These are phyloP conservation scores for Harringtonia aguacate DNA, from an alignment of 2,329 filamentous ascomycete genomes.

Conservation along the genomic window DNA sequence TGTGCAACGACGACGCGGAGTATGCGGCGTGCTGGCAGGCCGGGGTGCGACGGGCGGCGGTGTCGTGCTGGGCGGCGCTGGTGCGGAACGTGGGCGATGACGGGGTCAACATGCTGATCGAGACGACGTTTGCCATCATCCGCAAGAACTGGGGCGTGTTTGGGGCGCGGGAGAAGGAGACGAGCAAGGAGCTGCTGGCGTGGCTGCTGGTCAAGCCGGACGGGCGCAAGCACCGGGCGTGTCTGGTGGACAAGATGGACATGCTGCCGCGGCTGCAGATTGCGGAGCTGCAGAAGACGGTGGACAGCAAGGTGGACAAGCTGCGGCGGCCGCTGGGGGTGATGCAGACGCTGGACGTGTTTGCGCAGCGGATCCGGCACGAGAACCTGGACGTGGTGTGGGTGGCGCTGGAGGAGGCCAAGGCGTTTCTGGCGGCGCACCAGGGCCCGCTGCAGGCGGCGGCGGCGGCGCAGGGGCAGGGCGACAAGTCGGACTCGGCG, in stretches of 20 bases:
- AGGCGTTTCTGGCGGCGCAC: constrained; percentile 58
- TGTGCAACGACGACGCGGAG: constrained; percentile 49
- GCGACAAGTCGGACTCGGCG: constrained; percentile 71
- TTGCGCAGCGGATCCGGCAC: constrained; percentile 63
- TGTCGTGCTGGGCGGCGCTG: constrained; percentile 76
- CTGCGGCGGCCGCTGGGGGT: constrained; percentile 56
- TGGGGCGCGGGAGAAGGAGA: constrained; percentile 45
- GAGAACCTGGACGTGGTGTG: constrained; percentile 81
- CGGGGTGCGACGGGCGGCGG: constrained; percentile 61
- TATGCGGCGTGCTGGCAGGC: constrained; percentile 10
- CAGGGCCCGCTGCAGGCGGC: constrained; percentile 72
- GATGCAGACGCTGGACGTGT: constrained; percentile 57
- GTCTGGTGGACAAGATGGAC: constrained; percentile 57
- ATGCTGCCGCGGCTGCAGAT: constrained; percentile 74
- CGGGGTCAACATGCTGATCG: constrained; percentile 59
- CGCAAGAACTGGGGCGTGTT: constrained; percentile 69
- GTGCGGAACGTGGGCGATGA: constrained; percentile 64
- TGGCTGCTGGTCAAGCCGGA: constrained; percentile 38
- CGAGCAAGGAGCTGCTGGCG: constrained; percentile 52
- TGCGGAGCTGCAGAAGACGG: constrained; percentile 48
- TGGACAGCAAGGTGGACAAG: constrained; percentile 53
- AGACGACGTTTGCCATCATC: constrained; percentile 83
- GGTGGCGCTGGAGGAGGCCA: constrained; percentile 69
- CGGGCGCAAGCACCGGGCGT: constrained; percentile 41
- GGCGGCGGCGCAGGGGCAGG: no score